A percentile compares a stretch with the other conserved stretches of the same genome.
These are phyloP conservation scores for Xylaria bambusicola DNA, from an alignment of 495 filamentous ascomycete genomes.

Conservation along the genomic window DNA sequence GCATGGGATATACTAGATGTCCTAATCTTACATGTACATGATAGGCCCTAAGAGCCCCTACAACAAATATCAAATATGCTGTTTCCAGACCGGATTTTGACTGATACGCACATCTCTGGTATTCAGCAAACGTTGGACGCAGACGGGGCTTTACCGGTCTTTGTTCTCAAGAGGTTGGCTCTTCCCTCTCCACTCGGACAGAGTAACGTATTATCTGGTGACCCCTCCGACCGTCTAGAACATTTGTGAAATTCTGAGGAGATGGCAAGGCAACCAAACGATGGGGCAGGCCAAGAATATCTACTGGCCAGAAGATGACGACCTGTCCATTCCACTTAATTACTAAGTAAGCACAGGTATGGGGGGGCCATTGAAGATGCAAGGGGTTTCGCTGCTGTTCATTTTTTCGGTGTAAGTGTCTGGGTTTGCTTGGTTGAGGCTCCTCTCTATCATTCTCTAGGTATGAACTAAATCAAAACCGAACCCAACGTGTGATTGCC, in stretches of 20 bases:
- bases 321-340: not conserved
- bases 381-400: not conserved
- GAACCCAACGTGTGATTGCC: not conserved
- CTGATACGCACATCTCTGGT: not conserved
- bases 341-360: not conserved
- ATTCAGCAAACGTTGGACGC: not conserved
- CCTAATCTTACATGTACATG: not conserved
- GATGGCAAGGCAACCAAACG: constrained; percentile 4
- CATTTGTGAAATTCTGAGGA: not conserved
- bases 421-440: constrained; percentile 7
- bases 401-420: constrained; percentile 15
- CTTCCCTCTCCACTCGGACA: not conserved
- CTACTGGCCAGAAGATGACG: not conserved
- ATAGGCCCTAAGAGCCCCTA: not conserved
- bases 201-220: not conserved
- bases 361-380: not conserved
- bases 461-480: not conserved
- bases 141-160: not conserved
- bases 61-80: too few relatives aligned
- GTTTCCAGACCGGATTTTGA: not conserved
- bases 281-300: not conserved
- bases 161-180: not conserved
- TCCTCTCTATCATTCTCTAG: not conserved
- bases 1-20: not conserved
- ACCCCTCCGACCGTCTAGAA: not conserved